phyloP scores from a whole-genome alignment of 192 early-diverging fungal genomes.

The Backusella sp. region DNA sequence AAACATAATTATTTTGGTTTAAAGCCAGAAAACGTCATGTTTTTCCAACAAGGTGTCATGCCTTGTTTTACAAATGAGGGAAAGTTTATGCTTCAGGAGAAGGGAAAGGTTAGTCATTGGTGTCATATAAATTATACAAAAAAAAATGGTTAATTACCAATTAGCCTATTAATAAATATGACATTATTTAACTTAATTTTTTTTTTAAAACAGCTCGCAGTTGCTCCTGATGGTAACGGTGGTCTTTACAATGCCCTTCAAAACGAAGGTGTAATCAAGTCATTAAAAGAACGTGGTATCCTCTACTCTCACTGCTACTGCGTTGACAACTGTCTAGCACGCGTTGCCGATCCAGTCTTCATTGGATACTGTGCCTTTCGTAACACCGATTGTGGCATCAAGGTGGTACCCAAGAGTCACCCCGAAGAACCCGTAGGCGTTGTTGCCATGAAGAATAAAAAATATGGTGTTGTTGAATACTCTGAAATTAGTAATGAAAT shows the following conservation, averaged over 20 bases:
- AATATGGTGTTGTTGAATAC: slow-evolving; percentile 87
- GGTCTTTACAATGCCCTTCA: slow-evolving; percentile 87
- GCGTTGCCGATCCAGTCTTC: slow-evolving; percentile 88
- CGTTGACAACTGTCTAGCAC: slow-evolving; percentile 92
- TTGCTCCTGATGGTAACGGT: slow-evolving; percentile 79
- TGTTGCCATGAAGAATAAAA: slow-evolving; percentile 74
- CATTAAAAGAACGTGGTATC: slow-evolving; percentile 70
- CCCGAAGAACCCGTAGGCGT: slow-evolving; percentile 88
- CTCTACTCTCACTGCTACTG: slow-evolving; percentile 88
- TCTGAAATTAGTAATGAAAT: slow-evolving; percentile 81
- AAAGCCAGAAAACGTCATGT: slow-evolving; percentile 68
- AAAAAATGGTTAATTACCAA: neutral
- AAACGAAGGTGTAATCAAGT: slow-evolving; percentile 69
- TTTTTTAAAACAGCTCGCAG: slow-evolving; percentile 39
- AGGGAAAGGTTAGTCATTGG: slow-evolving; percentile 44
- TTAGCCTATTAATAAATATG: neutral
- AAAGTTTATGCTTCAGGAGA: slow-evolving; percentile 78
- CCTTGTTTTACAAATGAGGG: slow-evolving; percentile 86
- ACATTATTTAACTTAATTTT: neutral
- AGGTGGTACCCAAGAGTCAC: slow-evolving; percentile 81
- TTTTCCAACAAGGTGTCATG: slow-evolving; percentile 87
- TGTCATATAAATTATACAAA: neutral
- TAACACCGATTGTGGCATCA: slow-evolving; percentile 83
- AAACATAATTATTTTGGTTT: slow-evolving; percentile 82
- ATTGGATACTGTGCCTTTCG: slow-evolving; percentile 78